A percentile compares a stretch with the other conserved stretches of the same genome.
Conservation (phyloP, 352 stramenopile species). For the Globisporangium carolinianum region DNA sequence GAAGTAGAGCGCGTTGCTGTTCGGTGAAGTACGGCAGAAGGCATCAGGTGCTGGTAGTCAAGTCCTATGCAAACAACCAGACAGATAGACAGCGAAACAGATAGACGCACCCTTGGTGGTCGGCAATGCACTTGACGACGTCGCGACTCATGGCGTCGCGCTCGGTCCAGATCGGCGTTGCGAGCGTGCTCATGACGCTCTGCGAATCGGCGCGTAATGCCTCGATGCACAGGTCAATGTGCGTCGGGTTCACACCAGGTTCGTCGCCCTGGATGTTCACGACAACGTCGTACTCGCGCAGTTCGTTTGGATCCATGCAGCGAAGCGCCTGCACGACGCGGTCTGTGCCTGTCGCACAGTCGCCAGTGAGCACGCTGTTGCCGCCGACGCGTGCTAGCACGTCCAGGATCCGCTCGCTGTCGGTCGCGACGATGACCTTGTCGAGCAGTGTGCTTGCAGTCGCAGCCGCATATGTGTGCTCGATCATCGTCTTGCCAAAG, state of each 20-base stretch:
- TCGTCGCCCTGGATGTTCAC: conserved; percentile 86
- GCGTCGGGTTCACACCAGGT: conserved; percentile 64
- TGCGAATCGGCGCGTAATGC: conserved; percentile 37
- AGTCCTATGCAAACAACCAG: not conserved
- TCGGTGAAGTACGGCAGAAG: not conserved
- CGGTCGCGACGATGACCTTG: conserved; percentile 77
- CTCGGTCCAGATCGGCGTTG: conserved; percentile 55
- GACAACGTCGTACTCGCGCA: conserved; percentile 61
- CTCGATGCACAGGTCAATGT: conserved; percentile 67
- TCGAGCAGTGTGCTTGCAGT: conserved; percentile 34
- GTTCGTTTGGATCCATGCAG: conserved; percentile 25
- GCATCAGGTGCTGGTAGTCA: not conserved
- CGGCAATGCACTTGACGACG: conserved; percentile 71
- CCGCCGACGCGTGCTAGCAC: conserved; percentile 41
- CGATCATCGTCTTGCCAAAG: conserved; percentile 78
- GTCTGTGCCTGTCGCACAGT: conserved; percentile 68
- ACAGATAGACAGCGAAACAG: not conserved
- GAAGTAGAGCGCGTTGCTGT: conserved; percentile 81
- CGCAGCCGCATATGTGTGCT: conserved; percentile 72
- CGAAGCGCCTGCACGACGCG: conserved; percentile 62
- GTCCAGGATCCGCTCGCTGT: conserved; percentile 47
- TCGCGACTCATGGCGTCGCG: conserved; percentile 46
- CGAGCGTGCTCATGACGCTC: conserved; percentile 75
- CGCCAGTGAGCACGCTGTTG: conserved; percentile 51
- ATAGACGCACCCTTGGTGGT: conserved; percentile 42